Conservation (phyloP, 768 basidiomycete genomes). For the Amanita molliuscula region DNA sequence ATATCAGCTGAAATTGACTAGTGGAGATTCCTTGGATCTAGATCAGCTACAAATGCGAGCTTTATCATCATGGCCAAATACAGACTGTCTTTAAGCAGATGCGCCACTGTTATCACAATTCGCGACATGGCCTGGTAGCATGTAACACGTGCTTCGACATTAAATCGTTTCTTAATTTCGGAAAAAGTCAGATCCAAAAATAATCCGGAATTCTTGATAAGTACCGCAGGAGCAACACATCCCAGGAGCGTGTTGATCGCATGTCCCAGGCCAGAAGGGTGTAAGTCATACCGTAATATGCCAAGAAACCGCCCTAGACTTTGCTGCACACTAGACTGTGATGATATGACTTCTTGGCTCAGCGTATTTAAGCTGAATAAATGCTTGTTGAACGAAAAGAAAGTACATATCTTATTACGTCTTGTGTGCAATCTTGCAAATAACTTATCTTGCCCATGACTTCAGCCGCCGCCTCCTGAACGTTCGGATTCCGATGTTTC, state of each 20-base stretch:
- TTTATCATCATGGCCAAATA: conserved; percentile 7
- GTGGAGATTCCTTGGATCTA: conserved; percentile 34
- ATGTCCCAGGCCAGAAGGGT: conserved; percentile 38
- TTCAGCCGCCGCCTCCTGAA: conserved; percentile 69
- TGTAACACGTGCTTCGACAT: conserved; percentile 29
- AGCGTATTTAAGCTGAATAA: conserved; percentile 31
- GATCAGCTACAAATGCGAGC: not conserved
- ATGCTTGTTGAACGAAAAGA: conserved; percentile 9
- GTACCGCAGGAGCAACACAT: conserved; percentile 45
- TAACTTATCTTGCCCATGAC: conserved; percentile 64
- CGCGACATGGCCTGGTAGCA: conserved; percentile 36
- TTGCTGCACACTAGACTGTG: conserved; percentile 51
- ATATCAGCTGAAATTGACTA: conserved; percentile 33
- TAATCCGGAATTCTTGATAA: conserved; percentile 11
- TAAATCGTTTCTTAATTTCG: conserved; percentile 9
- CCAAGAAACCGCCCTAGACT: conserved; percentile 66
- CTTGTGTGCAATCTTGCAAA: conserved; percentile 51
- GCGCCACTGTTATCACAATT: conserved; percentile 34
- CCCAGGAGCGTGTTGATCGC: conserved; percentile 50
- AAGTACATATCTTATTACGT: conserved; percentile 65
- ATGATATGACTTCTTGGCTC: conserved; percentile 48
- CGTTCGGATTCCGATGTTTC: conserved; percentile 49
- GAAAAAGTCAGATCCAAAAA: not conserved
- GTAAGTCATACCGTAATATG: conserved; percentile 51
- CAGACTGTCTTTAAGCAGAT: conserved; percentile 36